Conservation (phyloP, 306 rosid species). For the Vigna radiata region DNA sequence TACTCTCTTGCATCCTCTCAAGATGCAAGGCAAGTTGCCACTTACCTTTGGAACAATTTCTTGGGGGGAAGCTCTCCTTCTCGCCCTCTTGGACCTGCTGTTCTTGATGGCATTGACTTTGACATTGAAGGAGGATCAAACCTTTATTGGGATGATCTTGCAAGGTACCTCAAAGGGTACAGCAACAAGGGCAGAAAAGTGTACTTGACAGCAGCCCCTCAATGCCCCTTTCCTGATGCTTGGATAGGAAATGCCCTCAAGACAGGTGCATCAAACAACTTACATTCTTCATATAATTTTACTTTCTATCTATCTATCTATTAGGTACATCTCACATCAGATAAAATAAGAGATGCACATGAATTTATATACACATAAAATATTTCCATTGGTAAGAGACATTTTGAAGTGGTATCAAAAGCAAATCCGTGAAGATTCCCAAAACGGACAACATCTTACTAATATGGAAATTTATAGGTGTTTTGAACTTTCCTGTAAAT, state of each 20-base stretch:
- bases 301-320: too few species aligned
- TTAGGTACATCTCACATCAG: too few species aligned
- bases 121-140: conserved; percentile 52
- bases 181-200: conserved; percentile 21
- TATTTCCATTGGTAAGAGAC: too few species aligned
- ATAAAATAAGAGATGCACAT: too few species aligned
- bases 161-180: conserved; percentile 48
- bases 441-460: too few species aligned
- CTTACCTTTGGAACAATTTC: conserved; percentile 55
- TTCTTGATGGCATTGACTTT: conserved; percentile 56
- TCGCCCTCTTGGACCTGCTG: conserved; percentile 55
- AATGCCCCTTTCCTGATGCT: conserved; percentile 54
- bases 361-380: too few species aligned
- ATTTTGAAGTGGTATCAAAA: too few species aligned
- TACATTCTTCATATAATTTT: too few species aligned
- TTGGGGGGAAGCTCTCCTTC: conserved; percentile 54
- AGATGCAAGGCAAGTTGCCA: conserved; percentile 48
- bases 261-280: conserved; percentile 3
- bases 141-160: conserved; percentile 48
- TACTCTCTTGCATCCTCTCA: conserved; percentile 43
- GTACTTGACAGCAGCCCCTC: conserved; percentile 52
- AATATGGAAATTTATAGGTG: too few species aligned
- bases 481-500: too few species aligned
- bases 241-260: conserved; percentile 51
- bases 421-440: too few species aligned